Conservation (phyloP, 164 flowering plant genomes). For the Magnolia kwangsiensis region DNA sequence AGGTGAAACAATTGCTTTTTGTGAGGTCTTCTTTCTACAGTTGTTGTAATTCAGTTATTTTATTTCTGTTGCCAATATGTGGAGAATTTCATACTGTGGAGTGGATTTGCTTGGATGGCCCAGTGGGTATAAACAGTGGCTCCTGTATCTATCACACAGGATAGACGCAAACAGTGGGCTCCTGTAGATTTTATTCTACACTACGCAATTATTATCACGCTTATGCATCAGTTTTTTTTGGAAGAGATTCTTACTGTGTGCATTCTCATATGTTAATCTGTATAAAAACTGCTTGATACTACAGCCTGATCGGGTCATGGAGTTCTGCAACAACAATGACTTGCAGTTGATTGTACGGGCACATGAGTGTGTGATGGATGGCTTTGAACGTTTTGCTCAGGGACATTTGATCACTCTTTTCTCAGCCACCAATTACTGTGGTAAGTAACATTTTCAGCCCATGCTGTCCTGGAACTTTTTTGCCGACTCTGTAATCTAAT, state of each 20-base stretch:
- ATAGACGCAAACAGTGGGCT: no score
- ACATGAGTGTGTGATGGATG: constrained; percentile 99
- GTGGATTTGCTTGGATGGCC: no score
- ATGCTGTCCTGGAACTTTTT: background rate
- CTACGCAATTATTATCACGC: background rate
- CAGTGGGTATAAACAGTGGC: no score
- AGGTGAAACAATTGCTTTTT: no score
- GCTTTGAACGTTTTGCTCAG: constrained; percentile 99
- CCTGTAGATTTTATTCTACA: background rate
- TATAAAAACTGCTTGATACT: background rate
- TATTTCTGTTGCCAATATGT: no score
- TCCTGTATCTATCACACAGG: no score
- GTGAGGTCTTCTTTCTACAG: no score
- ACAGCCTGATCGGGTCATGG: constrained; percentile 99
- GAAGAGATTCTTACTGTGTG: background rate
- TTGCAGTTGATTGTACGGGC: constrained; percentile 97
- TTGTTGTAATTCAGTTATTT: no score
- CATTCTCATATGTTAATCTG: background rate
- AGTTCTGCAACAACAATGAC: constrained; percentile 97
- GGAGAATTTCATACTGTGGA: no score
- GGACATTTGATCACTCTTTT: constrained; percentile 97
- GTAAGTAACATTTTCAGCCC: constrained; percentile 29
- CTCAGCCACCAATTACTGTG: constrained; percentile 99
- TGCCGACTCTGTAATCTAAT: background rate
- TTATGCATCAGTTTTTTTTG: background rate